These are phyloP conservation scores for Filobasidium wieringae DNA, from an alignment of 768 basidiomycete genomes.

Conservation along the genomic window DNA sequence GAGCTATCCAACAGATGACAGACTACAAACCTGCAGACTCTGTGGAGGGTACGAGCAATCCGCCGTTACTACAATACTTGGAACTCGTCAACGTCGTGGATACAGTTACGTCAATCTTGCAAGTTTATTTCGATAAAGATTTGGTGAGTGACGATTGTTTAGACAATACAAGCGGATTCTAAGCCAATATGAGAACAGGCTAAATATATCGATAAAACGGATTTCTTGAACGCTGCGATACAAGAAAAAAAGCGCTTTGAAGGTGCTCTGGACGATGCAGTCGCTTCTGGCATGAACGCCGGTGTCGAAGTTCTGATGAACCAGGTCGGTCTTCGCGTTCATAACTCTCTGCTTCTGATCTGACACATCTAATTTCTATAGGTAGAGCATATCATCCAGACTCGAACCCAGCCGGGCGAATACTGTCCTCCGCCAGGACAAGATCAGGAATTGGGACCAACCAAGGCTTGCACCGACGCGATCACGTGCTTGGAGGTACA, in stretches of 20 bases:
- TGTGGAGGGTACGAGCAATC: constrained; percentile 66
- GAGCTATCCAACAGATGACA: constrained; percentile 80
- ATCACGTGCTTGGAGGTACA: constrained; percentile 81
- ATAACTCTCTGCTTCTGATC: not conserved
- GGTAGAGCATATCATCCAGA: constrained; percentile 87
- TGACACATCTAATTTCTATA: constrained; percentile 29
- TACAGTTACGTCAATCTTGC: constrained; percentile 92
- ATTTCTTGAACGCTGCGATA: constrained; percentile 84
- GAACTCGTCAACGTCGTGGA: constrained; percentile 95
- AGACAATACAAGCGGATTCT: not conserved
- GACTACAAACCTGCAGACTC: constrained; percentile 82
- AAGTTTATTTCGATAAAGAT: constrained; percentile 97
- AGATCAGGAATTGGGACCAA: constrained; percentile 69
- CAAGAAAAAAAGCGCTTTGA: constrained; percentile 96
- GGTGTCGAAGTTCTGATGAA: constrained; percentile 93
- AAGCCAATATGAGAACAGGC: constrained; percentile 44
- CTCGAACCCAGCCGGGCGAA: constrained; percentile 67
- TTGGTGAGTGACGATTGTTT: constrained; percentile 46
- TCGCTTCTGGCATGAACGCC: constrained; percentile 84
- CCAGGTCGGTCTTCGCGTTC: constrained; percentile 48
- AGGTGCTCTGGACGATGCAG: constrained; percentile 78
- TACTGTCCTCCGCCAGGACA: constrained; percentile 80
- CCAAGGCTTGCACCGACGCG: constrained; percentile 75
- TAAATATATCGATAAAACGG: constrained; percentile 74
- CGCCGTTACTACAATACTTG: constrained; percentile 90